Evolutionary conservation across 1,139 yeast species (phyloP).

Genomic region (Lodderomyces elongisporus): DNA sequence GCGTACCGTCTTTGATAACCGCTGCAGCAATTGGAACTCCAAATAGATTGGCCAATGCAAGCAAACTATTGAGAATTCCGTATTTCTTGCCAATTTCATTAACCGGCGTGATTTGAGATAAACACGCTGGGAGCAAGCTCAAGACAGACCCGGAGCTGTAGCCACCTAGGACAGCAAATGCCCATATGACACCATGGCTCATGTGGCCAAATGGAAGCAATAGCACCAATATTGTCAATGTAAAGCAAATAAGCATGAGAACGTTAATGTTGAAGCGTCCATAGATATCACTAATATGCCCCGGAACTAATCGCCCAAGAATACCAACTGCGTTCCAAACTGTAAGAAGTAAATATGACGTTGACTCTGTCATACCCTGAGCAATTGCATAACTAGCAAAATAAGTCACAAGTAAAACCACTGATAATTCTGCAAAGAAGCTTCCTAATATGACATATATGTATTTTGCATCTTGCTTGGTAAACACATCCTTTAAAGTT

Average conservation of each 20-base stretch:
- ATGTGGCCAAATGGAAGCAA: conserved; percentile 38
- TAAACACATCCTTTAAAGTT: background rate
- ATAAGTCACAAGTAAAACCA: conserved; percentile 45
- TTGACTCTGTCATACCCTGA: conserved; percentile 33
- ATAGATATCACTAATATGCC: conserved; percentile 30
- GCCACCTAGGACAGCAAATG: conserved; percentile 34
- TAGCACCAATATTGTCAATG: conserved; percentile 27
- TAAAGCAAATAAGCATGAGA: conserved; percentile 28
- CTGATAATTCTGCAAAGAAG: conserved; percentile 52
- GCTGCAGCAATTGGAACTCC: conserved; percentile 44
- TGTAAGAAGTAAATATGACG: conserved; percentile 33
- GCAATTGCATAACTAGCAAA: conserved; percentile 41
- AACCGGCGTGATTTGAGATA: conserved; percentile 35
- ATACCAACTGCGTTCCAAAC: conserved; percentile 39
- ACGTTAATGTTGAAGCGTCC: conserved; percentile 40
- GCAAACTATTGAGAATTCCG: conserved; percentile 35
- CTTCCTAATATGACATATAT: conserved; percentile 29
- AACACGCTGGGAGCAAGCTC: conserved; percentile 37
- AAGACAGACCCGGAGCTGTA: conserved; percentile 27
- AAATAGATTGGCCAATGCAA: conserved; percentile 37
- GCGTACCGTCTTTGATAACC: conserved; percentile 32
- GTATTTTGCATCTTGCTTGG: conserved; percentile 17
- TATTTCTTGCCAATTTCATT: conserved; percentile 38
- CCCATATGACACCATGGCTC: conserved; percentile 25
- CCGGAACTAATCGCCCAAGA: conserved; percentile 36